These are phyloP conservation scores for Beta lomatogona DNA, from an alignment of 179 eudicot genomes.

Conservation along the genomic window DNA sequence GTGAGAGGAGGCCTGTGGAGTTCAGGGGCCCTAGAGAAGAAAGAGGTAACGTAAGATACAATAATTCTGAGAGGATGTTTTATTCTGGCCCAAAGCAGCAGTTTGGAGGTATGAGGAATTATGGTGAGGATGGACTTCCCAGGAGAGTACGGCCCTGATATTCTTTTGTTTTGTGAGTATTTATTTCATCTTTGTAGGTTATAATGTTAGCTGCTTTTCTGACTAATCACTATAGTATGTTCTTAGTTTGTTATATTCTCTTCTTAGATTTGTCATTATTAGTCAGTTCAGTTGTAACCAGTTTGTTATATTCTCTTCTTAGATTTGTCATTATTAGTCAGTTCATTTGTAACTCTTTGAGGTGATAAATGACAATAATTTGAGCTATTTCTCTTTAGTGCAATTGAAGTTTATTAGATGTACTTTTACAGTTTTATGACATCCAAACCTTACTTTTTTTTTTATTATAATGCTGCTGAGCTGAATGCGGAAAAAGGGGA, in stretches of 20 bases:
- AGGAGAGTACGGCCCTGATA: constrained; percentile 27
- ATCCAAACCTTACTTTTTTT: too few relatives aligned
- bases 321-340: not conserved
- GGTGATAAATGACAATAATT: constrained; percentile 17
- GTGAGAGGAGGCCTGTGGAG: constrained; percentile 41
- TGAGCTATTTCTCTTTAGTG: not conserved
- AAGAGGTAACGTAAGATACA: constrained; percentile 30
- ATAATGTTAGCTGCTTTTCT: not conserved
- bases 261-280: not conserved
- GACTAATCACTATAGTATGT: not conserved
- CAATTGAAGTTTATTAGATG: not conserved
- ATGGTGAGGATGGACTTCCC: constrained; percentile 29
- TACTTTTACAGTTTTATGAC: too few relatives aligned
- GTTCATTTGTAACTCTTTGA: constrained; percentile 10
- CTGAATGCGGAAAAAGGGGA: too few relatives aligned
- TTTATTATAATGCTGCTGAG: too few relatives aligned
- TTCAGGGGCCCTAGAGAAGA: constrained; percentile 42
- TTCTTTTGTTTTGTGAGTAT: too few relatives aligned
- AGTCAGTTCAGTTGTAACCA: too few relatives aligned
- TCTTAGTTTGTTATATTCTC: not conserved
- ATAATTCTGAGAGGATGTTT: constrained; percentile 32
- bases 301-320: not conserved
- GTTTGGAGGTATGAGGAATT: constrained; percentile 38
- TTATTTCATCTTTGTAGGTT: not conserved
- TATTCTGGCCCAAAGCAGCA: constrained; percentile 33